Base-by-base conservation (phyloP, 768 basidiomycete genomes). In the Suillus placidus region DNA sequence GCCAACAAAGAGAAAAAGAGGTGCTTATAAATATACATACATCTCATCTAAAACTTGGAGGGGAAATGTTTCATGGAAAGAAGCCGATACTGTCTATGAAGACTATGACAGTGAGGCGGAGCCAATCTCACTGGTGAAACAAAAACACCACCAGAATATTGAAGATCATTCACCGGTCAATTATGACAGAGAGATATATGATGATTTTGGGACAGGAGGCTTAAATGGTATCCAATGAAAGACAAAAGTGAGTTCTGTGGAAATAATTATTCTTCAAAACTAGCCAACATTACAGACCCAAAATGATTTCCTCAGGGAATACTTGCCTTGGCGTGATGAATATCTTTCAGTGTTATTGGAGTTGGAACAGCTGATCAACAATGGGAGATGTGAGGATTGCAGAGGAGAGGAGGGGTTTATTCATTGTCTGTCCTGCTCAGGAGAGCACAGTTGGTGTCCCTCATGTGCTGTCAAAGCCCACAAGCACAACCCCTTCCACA, bases 351-450 rank as follows among this genome's bases (percentile, higher is more conserved):
- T 40, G 20, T 42, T 64, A 2, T 45, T 64, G 32, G 52, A 45
- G 32, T 58, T 13, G 14, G 64, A 64, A 37, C 26, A 49, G 26
- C 37, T 37, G 23, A 14, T 54, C 20, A 35, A 40, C 6, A 12
- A 40, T 30, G 38, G 37, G 23, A 18, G 37, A 23, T 63, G 62
- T n/a, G 6, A 38, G 18, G 20, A 23, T 34, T 60, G 57, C 12
- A 40, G 34, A 23, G 34, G 20, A 32, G 16, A n/a, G n/a, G n/a
- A n/a, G n/a, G 20, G 64, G 3, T 20, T 34, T 3, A 58, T 64
- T 18, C 12, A 10, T 10, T 64, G 64, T 47, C n/a, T 58, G 47
- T 58, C 64, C 9, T 64, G 64, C 45, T 42, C n/a, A n/a, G n/a
- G n/a, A n/a, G n/a, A n/a, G n/a, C n/a, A n/a, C n/a, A n/a, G n/a